Base-by-base conservation (phyloP, 768 basidiomycete genomes). In the Boletus sensibilis region DNA sequence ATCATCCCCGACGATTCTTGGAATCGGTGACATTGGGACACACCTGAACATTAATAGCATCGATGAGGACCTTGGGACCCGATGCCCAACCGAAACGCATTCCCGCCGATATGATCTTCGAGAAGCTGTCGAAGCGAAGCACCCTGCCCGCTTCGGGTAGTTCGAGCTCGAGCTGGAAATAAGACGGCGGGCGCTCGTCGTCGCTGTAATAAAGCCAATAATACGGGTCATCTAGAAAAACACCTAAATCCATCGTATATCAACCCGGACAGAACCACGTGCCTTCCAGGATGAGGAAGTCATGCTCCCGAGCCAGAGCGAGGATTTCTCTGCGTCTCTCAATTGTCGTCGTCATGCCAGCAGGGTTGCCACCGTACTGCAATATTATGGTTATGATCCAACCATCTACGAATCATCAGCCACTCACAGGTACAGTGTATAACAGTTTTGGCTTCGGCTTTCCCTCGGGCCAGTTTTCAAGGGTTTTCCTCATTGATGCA, bases 211-310 rank as follows among this genome's bases (percentile, higher is more conserved):
- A 88, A 52, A 90, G 70, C 64, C 81, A 84, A 64, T 76, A 82
- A 65, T 86, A 85, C 0, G 87, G 87, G 68, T 88, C 88, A 63
- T 87, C 85, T 87, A 65, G 14, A 45, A 53, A 37, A 42, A 44
- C 13, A 13, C 48, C 27, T 41, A 21, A 49, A 41, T 34, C 25
- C 40, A 9, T 52, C 48, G 18, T 44, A n/a, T 46, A 35, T 38
- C 52, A 52, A 10, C 21, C 10, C 33, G 16, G 25, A 33, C 40
- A 25, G 25, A 41, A 34, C 20, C 14, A 44, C 55, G 25, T 23
- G 82, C 89, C 90, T 79, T 94, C 90, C 31, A 92, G 70, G 64
- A 94, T 85, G 52, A 94, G 70, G 60, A 94, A 81, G 64, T 87
- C 79, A 66, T 90, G 80, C 62, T 87, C 78, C 48, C 80, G 77